phyloP scores from a whole-genome alignment of 1,284 basidiomycete genomes.

The Cutaneotrichosporon sp. region DNA sequence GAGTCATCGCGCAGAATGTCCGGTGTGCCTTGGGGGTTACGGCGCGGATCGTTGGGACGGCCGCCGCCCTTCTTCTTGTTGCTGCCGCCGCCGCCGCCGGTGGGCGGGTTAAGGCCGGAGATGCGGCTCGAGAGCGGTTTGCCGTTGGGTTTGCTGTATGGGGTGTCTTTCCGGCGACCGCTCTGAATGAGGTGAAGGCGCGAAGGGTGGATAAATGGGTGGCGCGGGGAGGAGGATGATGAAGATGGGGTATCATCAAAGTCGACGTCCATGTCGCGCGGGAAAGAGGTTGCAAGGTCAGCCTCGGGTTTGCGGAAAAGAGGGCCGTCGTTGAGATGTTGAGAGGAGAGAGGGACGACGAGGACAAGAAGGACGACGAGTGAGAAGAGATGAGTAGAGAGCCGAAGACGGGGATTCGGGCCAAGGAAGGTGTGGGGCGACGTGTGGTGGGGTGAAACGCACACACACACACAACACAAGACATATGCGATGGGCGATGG shows the following conservation, averaged over 20 bases:
- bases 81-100: not conserved
- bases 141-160: slow-evolving; percentile 17
- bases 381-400: slow-evolving; percentile 7
- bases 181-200: slow-evolving; percentile 13
- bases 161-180: slow-evolving; percentile 20
- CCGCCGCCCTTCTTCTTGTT: slow-evolving; percentile 5
- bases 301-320: not conserved
- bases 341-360: not conserved
- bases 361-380: slow-evolving; percentile 7
- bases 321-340: not conserved
- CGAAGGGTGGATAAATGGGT: slow-evolving; percentile 3
- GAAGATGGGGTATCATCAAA: not conserved
- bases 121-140: slow-evolving; percentile 16
- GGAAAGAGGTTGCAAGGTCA: not conserved
- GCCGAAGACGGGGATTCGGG: not conserved
- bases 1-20: slow-evolving; percentile 18
- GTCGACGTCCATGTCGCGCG: not conserved
- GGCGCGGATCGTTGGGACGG: slow-evolving; percentile 14
- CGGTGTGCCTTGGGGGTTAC: slow-evolving; percentile 22
- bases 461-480: not conserved
- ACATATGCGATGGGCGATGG: too few relatives aligned
- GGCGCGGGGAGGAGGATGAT: not conserved
- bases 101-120: slow-evolving; percentile 5
- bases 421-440: too few relatives aligned
- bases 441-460: too few relatives aligned